These are phyloP conservation scores for Penicillium sp. DNA, from an alignment of 2,329 filamentous ascomycete species.

Conservation along the genomic window DNA sequence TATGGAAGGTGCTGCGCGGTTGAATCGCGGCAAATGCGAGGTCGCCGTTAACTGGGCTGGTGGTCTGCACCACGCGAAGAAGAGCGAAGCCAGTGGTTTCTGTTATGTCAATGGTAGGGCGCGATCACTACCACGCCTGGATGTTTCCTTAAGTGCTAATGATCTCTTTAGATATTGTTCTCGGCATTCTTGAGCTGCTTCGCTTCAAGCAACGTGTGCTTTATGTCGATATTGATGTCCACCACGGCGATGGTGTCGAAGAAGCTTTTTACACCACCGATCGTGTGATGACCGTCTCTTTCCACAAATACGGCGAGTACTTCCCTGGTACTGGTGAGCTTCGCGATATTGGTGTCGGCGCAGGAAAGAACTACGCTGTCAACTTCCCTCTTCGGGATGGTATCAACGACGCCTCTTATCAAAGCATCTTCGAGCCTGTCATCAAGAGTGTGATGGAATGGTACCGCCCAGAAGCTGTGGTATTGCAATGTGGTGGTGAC, in stretches of 20 bases:
- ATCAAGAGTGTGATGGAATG: slow-evolving; percentile 69
- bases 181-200: slow-evolving; percentile 65
- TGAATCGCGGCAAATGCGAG: slow-evolving; percentile 68
- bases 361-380: slow-evolving; percentile 67
- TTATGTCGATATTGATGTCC: slow-evolving; percentile 68
- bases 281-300: slow-evolving; percentile 70
- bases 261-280: slow-evolving; percentile 72
- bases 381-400: slow-evolving; percentile 70
- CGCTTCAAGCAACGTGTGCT: slow-evolving; percentile 65
- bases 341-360: slow-evolving; percentile 66
- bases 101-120: slow-evolving; percentile 85
- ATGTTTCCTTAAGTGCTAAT: slow-evolving; percentile 12
- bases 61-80: slow-evolving; percentile 94
- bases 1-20: slow-evolving; percentile 68
- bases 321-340: slow-evolving; percentile 70
- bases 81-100: slow-evolving; percentile 90
- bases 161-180: slow-evolving; percentile 57
- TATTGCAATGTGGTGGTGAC: slow-evolving; percentile 69
- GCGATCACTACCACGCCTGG: too few relatives aligned
- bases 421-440: slow-evolving; percentile 67
- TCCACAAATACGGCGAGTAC: slow-evolving; percentile 73
- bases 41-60: slow-evolving; percentile 84
- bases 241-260: slow-evolving; percentile 68
- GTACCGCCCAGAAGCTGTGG: slow-evolving; percentile 66
- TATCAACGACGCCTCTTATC: slow-evolving; percentile 67